phyloP scores from a whole-genome alignment of 163 green algal genomes.

The Prototheca wickerhamii region DNA sequence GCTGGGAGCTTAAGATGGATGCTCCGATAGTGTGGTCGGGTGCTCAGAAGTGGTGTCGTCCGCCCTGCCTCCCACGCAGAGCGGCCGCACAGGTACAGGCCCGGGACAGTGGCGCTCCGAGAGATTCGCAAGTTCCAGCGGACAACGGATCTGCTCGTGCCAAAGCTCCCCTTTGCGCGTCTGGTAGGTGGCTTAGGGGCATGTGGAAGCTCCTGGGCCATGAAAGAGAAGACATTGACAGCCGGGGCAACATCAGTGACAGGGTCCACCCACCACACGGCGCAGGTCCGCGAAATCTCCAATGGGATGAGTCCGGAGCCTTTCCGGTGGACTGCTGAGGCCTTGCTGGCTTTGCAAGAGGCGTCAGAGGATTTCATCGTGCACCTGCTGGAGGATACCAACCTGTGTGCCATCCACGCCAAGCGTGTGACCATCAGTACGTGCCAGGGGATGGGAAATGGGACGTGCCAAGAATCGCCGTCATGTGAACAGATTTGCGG shows the following conservation, averaged over 20 bases:
- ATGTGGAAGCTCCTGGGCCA: too few species aligned
- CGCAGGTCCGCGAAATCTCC: constrained; percentile 77
- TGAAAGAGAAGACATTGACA: too few species aligned
- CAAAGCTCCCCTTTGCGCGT: constrained; percentile 63
- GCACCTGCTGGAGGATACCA: constrained; percentile 86
- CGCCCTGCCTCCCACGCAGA: too few species aligned
- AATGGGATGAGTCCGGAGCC: constrained; percentile 71
- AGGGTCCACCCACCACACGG: too few species aligned
- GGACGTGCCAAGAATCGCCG: too few species aligned
- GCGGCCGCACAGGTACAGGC: constrained; percentile 48
- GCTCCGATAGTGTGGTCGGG: too few species aligned
- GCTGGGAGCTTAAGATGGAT: too few species aligned
- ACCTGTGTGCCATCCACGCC: constrained; percentile 92
- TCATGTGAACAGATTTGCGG: constrained; percentile 3
- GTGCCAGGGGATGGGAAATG: too few species aligned
- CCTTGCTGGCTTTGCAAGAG: constrained; percentile 84
- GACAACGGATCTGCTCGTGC: constrained; percentile 57
- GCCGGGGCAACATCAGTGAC: too few species aligned
- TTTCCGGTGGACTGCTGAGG: constrained; percentile 90
- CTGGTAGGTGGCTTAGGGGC: constrained; percentile 35
- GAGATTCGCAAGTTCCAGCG: constrained; percentile 71
- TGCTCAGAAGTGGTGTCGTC: too few species aligned
- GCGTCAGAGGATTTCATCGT: constrained; percentile 66
- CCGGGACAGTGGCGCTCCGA: constrained; percentile 67
- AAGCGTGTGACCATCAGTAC: constrained; percentile 91